Percentiles rank a stretch among this genome's conserved stretches.
These are phyloP conservation scores for Fagopyrum esculentum DNA, from an alignment of 148 eudicot species.

Conservation along the genomic window DNA sequence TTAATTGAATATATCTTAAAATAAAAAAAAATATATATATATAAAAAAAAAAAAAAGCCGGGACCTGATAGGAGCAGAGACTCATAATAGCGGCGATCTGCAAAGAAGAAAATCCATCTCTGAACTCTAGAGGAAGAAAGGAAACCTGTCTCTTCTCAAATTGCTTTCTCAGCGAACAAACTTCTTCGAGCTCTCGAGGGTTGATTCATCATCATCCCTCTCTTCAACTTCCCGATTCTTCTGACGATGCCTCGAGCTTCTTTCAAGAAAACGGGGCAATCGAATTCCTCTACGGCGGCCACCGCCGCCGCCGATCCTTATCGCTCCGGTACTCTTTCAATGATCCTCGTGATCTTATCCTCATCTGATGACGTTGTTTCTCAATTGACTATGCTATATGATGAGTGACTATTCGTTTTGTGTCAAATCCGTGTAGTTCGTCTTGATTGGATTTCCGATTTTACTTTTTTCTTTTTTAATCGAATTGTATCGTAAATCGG, in stretches of 20 bases:
- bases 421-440: slow-evolving; percentile 2
- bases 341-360: neutral
- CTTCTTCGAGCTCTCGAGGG: slow-evolving; percentile 8
- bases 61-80: neutral
- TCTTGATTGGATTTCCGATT: neutral
- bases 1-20: no score
- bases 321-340: slow-evolving; percentile 26
- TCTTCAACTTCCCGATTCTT: neutral
- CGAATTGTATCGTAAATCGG: neutral
- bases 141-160: neutral
- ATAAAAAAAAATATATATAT: no score
- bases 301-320: slow-evolving; percentile 31
- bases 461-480: neutral
- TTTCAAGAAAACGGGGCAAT: slow-evolving; percentile 43
- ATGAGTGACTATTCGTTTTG: neutral
- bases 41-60: no score
- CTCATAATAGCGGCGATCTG: neutral
- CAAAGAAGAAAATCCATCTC: neutral
- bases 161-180: slow-evolving; percentile 9
- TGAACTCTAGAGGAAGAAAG: neutral
- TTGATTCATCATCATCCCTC: neutral
- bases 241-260: slow-evolving; percentile 39
- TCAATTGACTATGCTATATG: neutral
- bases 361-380: neutral
- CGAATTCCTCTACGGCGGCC: slow-evolving; percentile 31